Evolutionary conservation across 1,284 basidiomycete species (phyloP).

Genomic region (Sporisorium reilianum): DNA sequence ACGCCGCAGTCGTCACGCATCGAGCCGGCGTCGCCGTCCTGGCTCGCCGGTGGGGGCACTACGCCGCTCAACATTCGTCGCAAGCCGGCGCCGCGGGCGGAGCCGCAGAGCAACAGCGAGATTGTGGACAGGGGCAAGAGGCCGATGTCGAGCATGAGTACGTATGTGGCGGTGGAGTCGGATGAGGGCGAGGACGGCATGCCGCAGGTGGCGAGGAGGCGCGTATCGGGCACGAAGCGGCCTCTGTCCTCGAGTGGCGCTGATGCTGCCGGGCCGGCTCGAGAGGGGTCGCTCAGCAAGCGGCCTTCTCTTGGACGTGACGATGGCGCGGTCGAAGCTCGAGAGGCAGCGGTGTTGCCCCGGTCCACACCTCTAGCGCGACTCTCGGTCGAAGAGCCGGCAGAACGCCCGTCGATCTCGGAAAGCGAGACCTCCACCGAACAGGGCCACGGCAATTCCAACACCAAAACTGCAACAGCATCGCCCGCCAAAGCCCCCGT

Average conservation of each 20-base stretch:
- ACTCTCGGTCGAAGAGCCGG: slow-evolving; percentile 16
- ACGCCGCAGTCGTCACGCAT: slow-evolving; percentile 2
- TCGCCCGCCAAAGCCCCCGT: slow-evolving; percentile 4
- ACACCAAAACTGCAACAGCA: background rate
- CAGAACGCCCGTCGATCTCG: slow-evolving; percentile 26
- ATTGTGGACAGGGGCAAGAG: slow-evolving; percentile 12
- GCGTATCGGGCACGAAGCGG: slow-evolving; percentile 31
- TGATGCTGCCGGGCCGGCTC: slow-evolving; percentile 4
- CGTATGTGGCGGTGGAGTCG: slow-evolving; percentile 5
- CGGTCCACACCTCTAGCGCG: slow-evolving; percentile 14
- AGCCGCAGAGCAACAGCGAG: background rate
- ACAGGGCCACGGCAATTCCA: slow-evolving; percentile 21
- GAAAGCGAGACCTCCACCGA: slow-evolving; percentile 43
- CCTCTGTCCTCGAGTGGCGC: slow-evolving; percentile 19
- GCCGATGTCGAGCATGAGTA: slow-evolving; percentile 24
- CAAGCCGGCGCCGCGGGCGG: slow-evolving; percentile 29
- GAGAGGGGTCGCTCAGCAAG: slow-evolving; percentile 25
- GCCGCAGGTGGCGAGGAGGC: slow-evolving; percentile 9
- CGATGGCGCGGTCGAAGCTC: background rate
- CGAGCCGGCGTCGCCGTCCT: slow-evolving; percentile 24
- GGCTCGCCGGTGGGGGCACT: slow-evolving; percentile 24
- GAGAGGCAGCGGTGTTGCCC: slow-evolving; percentile 9
- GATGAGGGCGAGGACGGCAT: background rate
- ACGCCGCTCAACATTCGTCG: slow-evolving; percentile 47
- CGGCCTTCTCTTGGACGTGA: slow-evolving; percentile 28